These are phyloP conservation scores for Skeletonema grethae DNA, from an alignment of 108 stramenopile genomes.

Conservation along the genomic window DNA sequence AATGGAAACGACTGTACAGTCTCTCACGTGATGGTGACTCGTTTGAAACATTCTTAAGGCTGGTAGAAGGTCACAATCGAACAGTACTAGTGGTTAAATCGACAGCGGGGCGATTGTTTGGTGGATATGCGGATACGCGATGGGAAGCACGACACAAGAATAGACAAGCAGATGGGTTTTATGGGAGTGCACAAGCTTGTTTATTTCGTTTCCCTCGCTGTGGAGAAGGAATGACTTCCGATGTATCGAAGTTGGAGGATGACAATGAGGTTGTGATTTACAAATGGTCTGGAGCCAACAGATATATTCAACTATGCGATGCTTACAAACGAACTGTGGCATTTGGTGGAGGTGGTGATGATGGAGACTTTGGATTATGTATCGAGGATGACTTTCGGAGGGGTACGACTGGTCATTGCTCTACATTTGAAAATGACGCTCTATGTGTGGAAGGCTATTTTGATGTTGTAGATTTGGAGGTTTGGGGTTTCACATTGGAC, in stretches of 20 bases:
- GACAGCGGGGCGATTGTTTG: conserved; percentile 67
- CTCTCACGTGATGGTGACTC: conserved; percentile 84
- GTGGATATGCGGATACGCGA: conserved; percentile 78
- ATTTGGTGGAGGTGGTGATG: conserved; percentile 87
- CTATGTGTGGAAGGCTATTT: conserved; percentile 70
- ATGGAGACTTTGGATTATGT: conserved; percentile 87
- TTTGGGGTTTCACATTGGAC: conserved; percentile 68
- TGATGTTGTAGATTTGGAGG: conserved; percentile 73
- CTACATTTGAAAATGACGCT: conserved; percentile 86
- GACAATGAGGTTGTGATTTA: conserved; percentile 50
- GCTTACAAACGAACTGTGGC: conserved; percentile 60
- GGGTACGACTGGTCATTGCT: conserved; percentile 82
- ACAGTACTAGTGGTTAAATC: conserved; percentile 80
- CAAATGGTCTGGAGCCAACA: conserved; percentile 85
- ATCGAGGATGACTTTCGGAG: conserved; percentile 86
- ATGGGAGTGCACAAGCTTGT: conserved; percentile 74
- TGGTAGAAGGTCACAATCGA: conserved; percentile 51
- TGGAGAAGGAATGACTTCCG: conserved; percentile 1
- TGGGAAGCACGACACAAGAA: conserved; percentile 58
- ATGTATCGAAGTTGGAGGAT: neutral
- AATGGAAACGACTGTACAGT: conserved; percentile 83
- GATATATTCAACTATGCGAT: conserved; percentile 87
- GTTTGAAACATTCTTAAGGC: conserved; percentile 75
- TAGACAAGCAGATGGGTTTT: conserved; percentile 51
- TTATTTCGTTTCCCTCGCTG: conserved; percentile 49